These are phyloP conservation scores for Entamoeba dispar DNA, from an alignment of 208 protist genomes.

Conservation along the genomic window DNA sequence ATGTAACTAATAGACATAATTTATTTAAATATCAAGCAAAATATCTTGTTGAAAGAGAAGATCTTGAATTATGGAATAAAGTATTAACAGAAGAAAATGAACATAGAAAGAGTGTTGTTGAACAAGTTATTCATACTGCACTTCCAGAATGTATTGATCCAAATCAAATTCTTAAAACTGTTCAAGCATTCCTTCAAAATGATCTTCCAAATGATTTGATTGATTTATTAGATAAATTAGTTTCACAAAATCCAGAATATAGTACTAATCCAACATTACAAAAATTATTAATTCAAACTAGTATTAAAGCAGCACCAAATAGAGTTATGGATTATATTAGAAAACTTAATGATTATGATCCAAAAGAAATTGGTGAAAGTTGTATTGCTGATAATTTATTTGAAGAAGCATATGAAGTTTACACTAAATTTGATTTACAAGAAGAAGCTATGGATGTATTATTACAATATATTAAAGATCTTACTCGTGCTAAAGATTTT, in stretches of 20 bases:
- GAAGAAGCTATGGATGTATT: conserved; percentile 82
- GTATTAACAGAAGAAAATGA: conserved; percentile 73
- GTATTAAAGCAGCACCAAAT: conserved; percentile 67
- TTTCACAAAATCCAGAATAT: conserved; percentile 54
- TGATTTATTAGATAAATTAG: conserved; percentile 95
- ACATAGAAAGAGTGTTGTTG: conserved; percentile 64
- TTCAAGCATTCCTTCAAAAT: conserved; percentile 56
- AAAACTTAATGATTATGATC: conserved; percentile 89
- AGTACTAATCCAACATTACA: conserved; percentile 87
- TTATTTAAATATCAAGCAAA: conserved; percentile 53
- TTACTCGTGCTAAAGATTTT: conserved; percentile 73
- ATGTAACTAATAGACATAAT: conserved; percentile 19
- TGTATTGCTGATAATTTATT: conserved; percentile 65
- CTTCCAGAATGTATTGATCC: conserved; percentile 77
- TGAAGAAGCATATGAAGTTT: conserved; percentile 93
- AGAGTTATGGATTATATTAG: conserved; percentile 90
- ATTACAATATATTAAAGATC: conserved; percentile 67
- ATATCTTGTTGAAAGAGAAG: conserved; percentile 86
- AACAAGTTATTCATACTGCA: conserved; percentile 83
- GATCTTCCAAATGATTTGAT: conserved; percentile 93
- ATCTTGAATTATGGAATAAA: conserved; percentile 77
- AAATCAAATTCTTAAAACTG: conserved; percentile 85
- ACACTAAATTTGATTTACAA: conserved; percentile 74
- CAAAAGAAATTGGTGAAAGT: conserved; percentile 79
- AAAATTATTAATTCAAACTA: conserved; percentile 97